These are phyloP conservation scores for Chrysoporthe puriensis DNA, from an alignment of 2,329 filamentous ascomycete species.

Conservation along the genomic window DNA sequence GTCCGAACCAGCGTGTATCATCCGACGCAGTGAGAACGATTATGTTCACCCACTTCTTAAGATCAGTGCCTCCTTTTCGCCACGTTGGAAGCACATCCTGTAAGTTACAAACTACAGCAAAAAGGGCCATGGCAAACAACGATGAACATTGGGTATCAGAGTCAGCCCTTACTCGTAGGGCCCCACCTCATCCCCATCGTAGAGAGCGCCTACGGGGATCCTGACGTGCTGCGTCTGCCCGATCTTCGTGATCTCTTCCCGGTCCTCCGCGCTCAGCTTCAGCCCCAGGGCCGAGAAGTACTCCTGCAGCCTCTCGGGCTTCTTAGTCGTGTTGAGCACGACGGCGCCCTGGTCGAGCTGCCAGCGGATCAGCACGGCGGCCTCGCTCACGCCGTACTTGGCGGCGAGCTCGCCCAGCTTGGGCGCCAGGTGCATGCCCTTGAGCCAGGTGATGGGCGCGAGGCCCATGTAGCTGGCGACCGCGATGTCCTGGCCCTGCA, in stretches of 20 bases:
- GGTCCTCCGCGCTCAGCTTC: conserved; percentile 37
- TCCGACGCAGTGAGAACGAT: neutral
- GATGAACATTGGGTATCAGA: neutral
- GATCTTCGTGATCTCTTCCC: conserved; percentile 35
- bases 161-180: neutral
- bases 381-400: conserved; percentile 31
- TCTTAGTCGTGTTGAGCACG: conserved; percentile 33
- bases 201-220: conserved; percentile 9
- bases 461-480: conserved; percentile 29
- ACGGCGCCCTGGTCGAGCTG: conserved; percentile 30
- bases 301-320: conserved; percentile 40
- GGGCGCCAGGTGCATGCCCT: conserved; percentile 29
- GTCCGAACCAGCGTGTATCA: neutral
- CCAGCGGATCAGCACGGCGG: conserved; percentile 34
- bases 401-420: conserved; percentile 29
- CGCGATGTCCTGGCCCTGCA: conserved; percentile 29
- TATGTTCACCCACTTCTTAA: neutral
- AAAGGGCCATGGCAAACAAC: neutral
- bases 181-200: conserved; percentile 13
- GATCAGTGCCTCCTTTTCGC: neutral
- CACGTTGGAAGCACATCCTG: neutral
- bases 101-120: no score
- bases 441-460: conserved; percentile 28
- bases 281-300: conserved; percentile 36
- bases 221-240: conserved; percentile 15